A percentile compares a stretch with the other conserved stretches of the same genome.
These are phyloP conservation scores for Suhomyces panamericanus DNA, from an alignment of 1,139 yeast species.

Conservation along the genomic window DNA sequence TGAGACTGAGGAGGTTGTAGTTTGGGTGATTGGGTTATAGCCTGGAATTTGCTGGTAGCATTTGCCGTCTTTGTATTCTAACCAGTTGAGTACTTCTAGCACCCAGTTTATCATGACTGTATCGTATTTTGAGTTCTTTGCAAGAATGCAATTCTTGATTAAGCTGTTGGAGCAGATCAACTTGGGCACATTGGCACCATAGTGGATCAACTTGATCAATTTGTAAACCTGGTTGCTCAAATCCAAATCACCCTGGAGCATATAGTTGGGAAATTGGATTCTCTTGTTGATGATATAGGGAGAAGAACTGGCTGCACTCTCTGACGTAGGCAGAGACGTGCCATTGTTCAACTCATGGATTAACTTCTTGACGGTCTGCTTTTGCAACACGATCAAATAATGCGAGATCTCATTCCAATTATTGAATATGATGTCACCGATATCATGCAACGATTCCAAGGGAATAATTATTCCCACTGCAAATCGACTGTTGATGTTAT, in stretches of 20 bases:
- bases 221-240: conserved; percentile 35
- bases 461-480: conserved; percentile 53
- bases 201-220: conserved; percentile 41
- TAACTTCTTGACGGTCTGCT: conserved; percentile 37
- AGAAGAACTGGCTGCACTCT: neutral
- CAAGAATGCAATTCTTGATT: conserved; percentile 23
- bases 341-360: conserved; percentile 20
- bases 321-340: neutral
- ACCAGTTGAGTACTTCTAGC: conserved; percentile 58
- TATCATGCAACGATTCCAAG: conserved; percentile 31
- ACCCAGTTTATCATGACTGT: conserved; percentile 51
- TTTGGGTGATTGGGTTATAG: conserved; percentile 10
- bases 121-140: conserved; percentile 8
- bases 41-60: conserved; percentile 4
- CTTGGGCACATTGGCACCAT: conserved; percentile 47
- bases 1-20: conserved; percentile 2
- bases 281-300: conserved; percentile 35
- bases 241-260: conserved; percentile 47
- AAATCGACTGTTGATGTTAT: conserved; percentile 38
- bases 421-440: conserved; percentile 44
- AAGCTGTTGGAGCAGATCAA: conserved; percentile 40
- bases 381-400: conserved; percentile 41
- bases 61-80: conserved; percentile 59
- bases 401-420: conserved; percentile 53
- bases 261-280: conserved; percentile 38